Base-by-base conservation (phyloP, 1,284 basidiomycete genomes). In the Irpex sp. region DNA sequence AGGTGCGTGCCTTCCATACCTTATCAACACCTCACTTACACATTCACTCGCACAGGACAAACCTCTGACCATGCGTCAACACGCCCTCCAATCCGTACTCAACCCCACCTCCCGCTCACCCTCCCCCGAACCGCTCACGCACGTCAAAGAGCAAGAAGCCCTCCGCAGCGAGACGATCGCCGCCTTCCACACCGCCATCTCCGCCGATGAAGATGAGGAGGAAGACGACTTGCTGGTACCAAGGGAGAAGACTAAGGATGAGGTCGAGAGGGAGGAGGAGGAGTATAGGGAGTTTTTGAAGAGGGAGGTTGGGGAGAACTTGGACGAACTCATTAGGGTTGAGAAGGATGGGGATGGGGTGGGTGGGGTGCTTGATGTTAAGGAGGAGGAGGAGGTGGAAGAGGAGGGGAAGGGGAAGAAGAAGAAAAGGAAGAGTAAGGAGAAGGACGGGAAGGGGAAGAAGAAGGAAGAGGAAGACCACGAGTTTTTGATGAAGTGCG, bases 401-500 rank as follows among this genome's bases (percentile, higher is more conserved):
- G 26, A 26, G 26, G 26, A 26, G 62, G 59, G 73, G 54, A 65
- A 66, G 17, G 70, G 68, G 52, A 75, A 72, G 60, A 75, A 75
- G 62, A 76, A 72, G 56, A 67, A 70, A 57, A 70, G 71, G 40
- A 71, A 73, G 66, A 78, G 69, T 63, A 74, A 72, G 65, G 73
- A 75, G 65, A 73, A 71, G 60, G 71, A 74, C 11, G 69, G 68
- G 66, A 78, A 73, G 74, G 77, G 71, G 64, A 72, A 74, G 61
- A 71, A 73, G 57, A 87, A 86, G 73, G 80, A 86, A 65, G 85
- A 87, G 61, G 78, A 79, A 7, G 91, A 93, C 71, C 89, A 92
- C 65, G 89, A 96, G 65, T 99, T 99, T 73, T 79, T 99, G 60
- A 85, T 96, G 80, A 91, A 94, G 94, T 97, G 71, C 70, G n/a